A percentile compares a stretch with the other conserved stretches of the same genome.
phyloP scores from a whole-genome alignment of 768 basidiomycete genomes.

The Sistotremastrum suecicum region DNA sequence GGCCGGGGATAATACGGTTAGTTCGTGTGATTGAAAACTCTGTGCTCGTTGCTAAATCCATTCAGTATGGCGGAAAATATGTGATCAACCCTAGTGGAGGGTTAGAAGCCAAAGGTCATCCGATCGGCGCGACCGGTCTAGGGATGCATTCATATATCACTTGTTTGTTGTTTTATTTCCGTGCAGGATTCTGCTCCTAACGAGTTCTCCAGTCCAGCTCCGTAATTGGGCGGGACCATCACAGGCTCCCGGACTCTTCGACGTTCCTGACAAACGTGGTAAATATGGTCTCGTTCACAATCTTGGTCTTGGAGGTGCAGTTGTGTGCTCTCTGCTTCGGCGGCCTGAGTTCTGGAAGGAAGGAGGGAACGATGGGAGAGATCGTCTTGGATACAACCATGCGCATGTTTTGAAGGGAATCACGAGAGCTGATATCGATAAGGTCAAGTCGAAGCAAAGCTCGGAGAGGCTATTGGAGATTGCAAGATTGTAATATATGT shows the following conservation, averaged over 20 bases:
- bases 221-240: slow-evolving; percentile 66
- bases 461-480: slow-evolving; percentile 29
- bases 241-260: slow-evolving; percentile 64
- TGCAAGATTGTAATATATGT: slow-evolving; percentile 24
- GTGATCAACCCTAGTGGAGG: slow-evolving; percentile 80
- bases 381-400: slow-evolving; percentile 72
- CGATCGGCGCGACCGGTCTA: slow-evolving; percentile 68
- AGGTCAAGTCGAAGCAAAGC: slow-evolving; percentile 55
- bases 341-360: slow-evolving; percentile 63
- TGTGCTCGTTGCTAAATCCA: not conserved
- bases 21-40: slow-evolving; percentile 10
- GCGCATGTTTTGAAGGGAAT: slow-evolving; percentile 51
- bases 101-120: slow-evolving; percentile 81
- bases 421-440: slow-evolving; percentile 52
- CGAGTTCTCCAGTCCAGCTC: slow-evolving; percentile 5
- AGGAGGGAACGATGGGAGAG: slow-evolving; percentile 52
- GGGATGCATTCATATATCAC: slow-evolving; percentile 83
- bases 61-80: slow-evolving; percentile 69
- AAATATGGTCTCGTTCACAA: slow-evolving; percentile 78
- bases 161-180: slow-evolving; percentile 28
- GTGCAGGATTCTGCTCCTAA: not conserved
- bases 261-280: slow-evolving; percentile 45
- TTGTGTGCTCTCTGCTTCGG: slow-evolving; percentile 60
- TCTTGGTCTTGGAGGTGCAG: slow-evolving; percentile 70
- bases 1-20: slow-evolving; percentile 62